These are phyloP conservation scores for Halophytophthora polymorphica DNA, from an alignment of 352 stramenopile genomes.

Conservation along the genomic window DNA sequence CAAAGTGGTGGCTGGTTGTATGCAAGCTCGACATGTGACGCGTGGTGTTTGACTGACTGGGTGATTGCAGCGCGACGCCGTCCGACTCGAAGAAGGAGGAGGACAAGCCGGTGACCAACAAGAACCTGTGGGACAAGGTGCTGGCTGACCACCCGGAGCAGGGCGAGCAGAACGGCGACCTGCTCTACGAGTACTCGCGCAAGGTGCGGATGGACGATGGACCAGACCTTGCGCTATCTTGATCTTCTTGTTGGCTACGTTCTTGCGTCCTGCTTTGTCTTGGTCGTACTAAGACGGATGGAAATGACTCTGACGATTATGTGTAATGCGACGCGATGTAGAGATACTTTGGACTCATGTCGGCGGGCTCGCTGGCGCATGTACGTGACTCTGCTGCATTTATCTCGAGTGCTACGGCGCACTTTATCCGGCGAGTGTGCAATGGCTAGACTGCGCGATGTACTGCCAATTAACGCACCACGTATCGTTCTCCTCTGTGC, in stretches of 20 bases:
- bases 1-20: no score
- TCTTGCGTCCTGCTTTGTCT: not conserved
- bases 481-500: not conserved
- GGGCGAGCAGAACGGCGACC: conserved; percentile 50
- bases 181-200: conserved; percentile 82
- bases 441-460: no score
- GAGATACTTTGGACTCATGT: conserved; percentile 82
- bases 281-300: not conserved
- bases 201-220: no score
- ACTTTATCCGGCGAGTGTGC: no score
- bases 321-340: conserved; percentile 18
- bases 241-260: not conserved
- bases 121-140: conserved; percentile 71
- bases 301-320: not conserved
- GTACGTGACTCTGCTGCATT: conserved; percentile 23
- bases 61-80: conserved; percentile 1
- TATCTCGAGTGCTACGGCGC: not conserved
- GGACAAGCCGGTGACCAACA: conserved; percentile 58
- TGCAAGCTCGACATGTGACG: not conserved
- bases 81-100: conserved; percentile 17
- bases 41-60: not conserved
- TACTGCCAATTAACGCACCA: no score
- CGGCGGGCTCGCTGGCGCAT: conserved; percentile 71
- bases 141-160: conserved; percentile 54
- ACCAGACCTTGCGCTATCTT: no score